phyloP scores from a whole-genome alignment of 2,329 filamentous ascomycete species.

The Arachnopeziza araneosa region DNA sequence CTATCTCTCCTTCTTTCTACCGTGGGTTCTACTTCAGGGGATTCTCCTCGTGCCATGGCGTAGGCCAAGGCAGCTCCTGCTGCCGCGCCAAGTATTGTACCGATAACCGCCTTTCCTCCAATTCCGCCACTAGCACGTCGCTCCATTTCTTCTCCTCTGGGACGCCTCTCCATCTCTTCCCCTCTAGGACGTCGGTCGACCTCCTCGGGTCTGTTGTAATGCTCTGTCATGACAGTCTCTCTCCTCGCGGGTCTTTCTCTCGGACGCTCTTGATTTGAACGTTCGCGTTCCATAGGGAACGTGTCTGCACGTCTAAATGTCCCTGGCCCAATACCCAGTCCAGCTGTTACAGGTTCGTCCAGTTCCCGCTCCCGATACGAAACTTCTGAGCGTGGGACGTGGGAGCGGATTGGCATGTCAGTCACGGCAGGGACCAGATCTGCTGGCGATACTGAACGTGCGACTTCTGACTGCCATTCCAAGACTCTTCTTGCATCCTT shows the following conservation, averaged over 20 bases:
- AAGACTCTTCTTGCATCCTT: conserved; percentile 35
- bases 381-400: neutral
- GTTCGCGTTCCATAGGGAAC: neutral
- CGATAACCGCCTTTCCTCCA: conserved; percentile 58
- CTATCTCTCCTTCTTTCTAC: neutral
- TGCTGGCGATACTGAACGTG: conserved; percentile 19
- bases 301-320: neutral
- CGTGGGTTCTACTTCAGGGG: conserved; percentile 11
- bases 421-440: neutral
- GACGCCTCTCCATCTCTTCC: neutral
- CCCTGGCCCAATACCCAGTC: neutral
- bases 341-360: neutral
- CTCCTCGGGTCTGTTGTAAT: neutral
- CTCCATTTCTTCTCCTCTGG: conserved; percentile 25
- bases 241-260: neutral
- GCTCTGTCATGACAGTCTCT: neutral
- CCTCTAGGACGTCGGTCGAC: neutral
- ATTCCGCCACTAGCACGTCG: conserved; percentile 30
- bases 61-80: conserved; percentile 74
- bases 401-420: neutral
- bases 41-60: conserved; percentile 59
- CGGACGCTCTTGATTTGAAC: neutral
- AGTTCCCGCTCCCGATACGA: neutral
- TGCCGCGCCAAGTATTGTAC: conserved; percentile 72
- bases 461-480: conserved; percentile 38